Base-by-base conservation (phyloP, 208 protist species). In the Leishmania tarentolae region DNA sequence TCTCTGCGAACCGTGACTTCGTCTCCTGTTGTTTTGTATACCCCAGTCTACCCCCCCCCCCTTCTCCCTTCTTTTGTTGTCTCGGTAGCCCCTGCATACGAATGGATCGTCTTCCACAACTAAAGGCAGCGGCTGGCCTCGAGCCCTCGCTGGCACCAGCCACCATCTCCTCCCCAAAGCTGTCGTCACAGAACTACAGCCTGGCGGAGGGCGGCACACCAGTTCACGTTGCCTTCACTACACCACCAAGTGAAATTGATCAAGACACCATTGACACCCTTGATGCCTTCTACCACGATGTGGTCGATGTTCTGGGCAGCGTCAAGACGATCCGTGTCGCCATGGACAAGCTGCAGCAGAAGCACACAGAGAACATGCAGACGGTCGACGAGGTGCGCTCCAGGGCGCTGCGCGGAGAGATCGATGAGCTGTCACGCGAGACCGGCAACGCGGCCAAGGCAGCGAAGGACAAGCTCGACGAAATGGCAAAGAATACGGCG, bases 351-450 rank as follows among this genome's bases (percentile, higher is more conserved):
- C 88, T 97, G 71, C 82, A 88, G 56, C 78, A 80, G 73, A 92
- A 86, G 57, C 95, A 98, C 70, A 77, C 78, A 24, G 89, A 95
- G 80, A 94, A 95, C 72, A 91, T 96, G 77, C 86, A 89, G 75
- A 94, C 85, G 0, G 79, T 97, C 17, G 93, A 98, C 76, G 81
- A 86, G 57, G 69, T 79, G 21, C 88, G 89, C 79, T 88, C 88
- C 35, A 89, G 85, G 74, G 75, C 78, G 28, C 80, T 97, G 63
- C 87, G 94, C 21, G 65, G 61, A 17, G 92, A 95, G 57, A 91
- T 96, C 76, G 89, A 91, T 17, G 85, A 91, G 66, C 80, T 96
- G 31, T 88, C 86, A 11, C 79, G 87, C 40, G 69, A 89, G 53
- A 82, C 96, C 35, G 82, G 79, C 61, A 83, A 85, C n/a, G 75